Base-by-base conservation (phyloP, 495 filamentous ascomycete genomes). In the Neurospora sp. region DNA sequence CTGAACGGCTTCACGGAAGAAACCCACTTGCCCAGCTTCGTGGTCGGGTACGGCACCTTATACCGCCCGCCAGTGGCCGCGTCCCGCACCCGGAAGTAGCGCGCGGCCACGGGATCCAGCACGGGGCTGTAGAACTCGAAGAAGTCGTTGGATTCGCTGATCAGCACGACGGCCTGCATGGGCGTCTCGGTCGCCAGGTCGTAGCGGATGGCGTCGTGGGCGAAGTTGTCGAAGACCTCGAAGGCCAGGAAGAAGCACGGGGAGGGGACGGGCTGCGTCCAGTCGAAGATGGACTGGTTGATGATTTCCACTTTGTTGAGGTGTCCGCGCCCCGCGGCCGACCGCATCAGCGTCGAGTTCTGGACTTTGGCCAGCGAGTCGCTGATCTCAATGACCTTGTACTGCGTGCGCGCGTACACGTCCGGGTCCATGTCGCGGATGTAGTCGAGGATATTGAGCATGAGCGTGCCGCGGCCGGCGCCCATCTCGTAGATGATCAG, bases 401-500 rank as follows among this genome's bases (percentile, higher is more conserved):
- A 99, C 78, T 93, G 91, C 3, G 96, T 99, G 39, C 96, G 91
- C 72, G 91, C 90, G 84, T 99, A 99, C 37, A 99, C 95, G 74
- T 92, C 90, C 3, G 94, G 91, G 74, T 99, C 92, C 38, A 89
- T 87, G 76, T 92, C 90, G 73, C 94, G 93, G 80, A 99, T 96
- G 83, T 95, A 96, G 84, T 99, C 94, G 70, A 99, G 86, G 72
- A 98, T 94, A 80, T 99, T 98, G 75, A 94, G 86, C 96, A 99
- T 99, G 77, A 99, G 87, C 4, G 96, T 99, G 59, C 96, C 96
- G 77, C 98, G 96, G 72, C 96, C 96, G 68, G 96, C 96, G 27
- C 96, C 96, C 89, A 99, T 94, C 81, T 99, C 96, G 87, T 98
- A 99, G 77, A 99, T 97, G 73, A 96, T 93, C 69, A 99, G 88